Evolutionary conservation across 2,329 filamentous ascomycete species (phyloP).

Genomic region (Sporothrix schenckii): DNA sequence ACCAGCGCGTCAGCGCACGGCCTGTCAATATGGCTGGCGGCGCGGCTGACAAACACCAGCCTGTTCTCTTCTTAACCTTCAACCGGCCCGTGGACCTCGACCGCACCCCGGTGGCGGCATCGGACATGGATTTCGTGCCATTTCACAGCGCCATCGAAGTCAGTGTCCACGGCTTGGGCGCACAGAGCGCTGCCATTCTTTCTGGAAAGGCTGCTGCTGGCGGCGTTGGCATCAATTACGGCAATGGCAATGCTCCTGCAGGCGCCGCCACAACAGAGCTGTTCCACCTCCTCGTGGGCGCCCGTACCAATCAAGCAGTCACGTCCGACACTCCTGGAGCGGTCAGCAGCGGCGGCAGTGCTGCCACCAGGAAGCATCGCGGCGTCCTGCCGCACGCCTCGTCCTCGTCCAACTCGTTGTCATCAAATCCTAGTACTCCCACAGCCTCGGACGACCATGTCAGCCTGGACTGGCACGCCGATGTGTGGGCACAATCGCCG

Average conservation of each 20-base stretch:
- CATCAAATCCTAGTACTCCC: background rate
- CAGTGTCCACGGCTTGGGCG: background rate
- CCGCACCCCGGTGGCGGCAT: background rate
- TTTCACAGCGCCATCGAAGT: slow-evolving; percentile 31
- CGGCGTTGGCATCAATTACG: background rate
- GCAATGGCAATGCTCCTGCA: background rate
- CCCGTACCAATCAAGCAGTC: background rate
- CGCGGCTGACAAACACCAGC: background rate
- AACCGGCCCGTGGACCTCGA: slow-evolving; percentile 30
- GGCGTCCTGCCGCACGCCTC: background rate
- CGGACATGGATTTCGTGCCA: slow-evolving; percentile 29
- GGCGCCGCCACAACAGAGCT: background rate
- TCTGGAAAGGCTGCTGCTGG: background rate
- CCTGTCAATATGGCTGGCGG: slow-evolving; percentile 12
- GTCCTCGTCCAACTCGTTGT: background rate
- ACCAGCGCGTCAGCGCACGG: slow-evolving; percentile 17
- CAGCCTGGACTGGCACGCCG: slow-evolving; percentile 31
- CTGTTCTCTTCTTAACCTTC: slow-evolving; percentile 29
- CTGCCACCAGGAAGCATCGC: background rate
- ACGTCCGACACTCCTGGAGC: background rate
- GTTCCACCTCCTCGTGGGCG: slow-evolving; percentile 27
- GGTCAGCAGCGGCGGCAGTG: background rate
- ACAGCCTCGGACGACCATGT: background rate
- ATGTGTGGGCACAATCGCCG: background rate
- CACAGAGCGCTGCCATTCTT: slow-evolving; percentile 25